Conservation (phyloP, 2,329 filamentous ascomycete species). For the Colletotrichum sp. region DNA sequence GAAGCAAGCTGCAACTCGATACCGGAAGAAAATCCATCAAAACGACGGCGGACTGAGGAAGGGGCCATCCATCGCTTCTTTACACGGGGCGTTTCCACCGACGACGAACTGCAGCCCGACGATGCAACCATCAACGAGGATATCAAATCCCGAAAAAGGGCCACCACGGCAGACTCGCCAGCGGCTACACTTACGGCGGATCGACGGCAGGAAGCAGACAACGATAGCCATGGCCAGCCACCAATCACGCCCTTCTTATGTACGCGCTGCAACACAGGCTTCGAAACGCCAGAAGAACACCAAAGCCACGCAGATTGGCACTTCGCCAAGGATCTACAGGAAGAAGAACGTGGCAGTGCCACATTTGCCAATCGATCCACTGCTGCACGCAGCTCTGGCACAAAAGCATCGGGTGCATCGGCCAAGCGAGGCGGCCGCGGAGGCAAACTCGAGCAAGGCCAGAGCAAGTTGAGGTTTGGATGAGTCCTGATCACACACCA, state of each 20-base stretch:
- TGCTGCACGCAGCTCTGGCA: slow-evolving; percentile 32
- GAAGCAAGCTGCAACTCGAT: slow-evolving; percentile 17
- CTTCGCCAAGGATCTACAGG: slow-evolving; percentile 85
- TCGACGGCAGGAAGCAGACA: background rate
- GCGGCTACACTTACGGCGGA: background rate
- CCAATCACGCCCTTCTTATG: slow-evolving; percentile 55
- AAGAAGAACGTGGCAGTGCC: slow-evolving; percentile 58
- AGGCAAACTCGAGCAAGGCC: slow-evolving; percentile 58
- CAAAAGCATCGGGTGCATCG: slow-evolving; percentile 37
- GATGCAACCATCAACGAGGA: slow-evolving; percentile 14
- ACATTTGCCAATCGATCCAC: slow-evolving; percentile 45
- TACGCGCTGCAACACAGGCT: slow-evolving; percentile 66
- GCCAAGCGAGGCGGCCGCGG: slow-evolving; percentile 39
- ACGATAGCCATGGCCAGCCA: slow-evolving; percentile 25
- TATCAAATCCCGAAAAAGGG: slow-evolving; percentile 3
- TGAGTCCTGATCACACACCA: slow-evolving; percentile 33
- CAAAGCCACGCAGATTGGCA: slow-evolving; percentile 93
- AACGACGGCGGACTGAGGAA: slow-evolving; percentile 51
- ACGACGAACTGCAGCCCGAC: slow-evolving; percentile 28
- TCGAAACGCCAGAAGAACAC: slow-evolving; percentile 62
- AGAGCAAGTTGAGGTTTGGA: slow-evolving; percentile 66
- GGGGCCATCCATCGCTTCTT: slow-evolving; percentile 65
- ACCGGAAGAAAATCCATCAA: slow-evolving; percentile 29
- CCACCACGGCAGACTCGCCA: slow-evolving; percentile 13
- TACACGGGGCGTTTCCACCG: slow-evolving; percentile 40